These are phyloP conservation scores for Tricholoma furcatifolium DNA, from an alignment of 768 basidiomycete genomes.

Conservation along the genomic window DNA sequence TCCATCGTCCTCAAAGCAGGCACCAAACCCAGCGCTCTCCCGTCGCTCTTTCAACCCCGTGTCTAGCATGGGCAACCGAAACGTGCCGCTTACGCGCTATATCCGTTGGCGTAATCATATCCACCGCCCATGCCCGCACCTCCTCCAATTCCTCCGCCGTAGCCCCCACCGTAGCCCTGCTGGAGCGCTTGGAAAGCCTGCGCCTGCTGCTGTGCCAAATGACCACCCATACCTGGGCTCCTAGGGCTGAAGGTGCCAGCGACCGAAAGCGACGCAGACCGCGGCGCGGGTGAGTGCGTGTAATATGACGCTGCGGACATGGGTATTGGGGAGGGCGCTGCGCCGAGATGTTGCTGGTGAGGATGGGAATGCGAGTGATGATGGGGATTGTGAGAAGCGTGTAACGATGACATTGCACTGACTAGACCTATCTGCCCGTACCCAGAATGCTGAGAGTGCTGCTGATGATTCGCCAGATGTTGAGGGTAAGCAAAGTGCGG, in stretches of 20 bases:
- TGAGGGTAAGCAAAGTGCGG: constrained; percentile 11
- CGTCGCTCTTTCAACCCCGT: too few relatives aligned
- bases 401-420: background rate
- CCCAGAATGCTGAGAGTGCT: background rate
- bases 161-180: background rate
- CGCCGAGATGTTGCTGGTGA: background rate
- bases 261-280: background rate
- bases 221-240: constrained; percentile 2
- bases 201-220: constrained; percentile 20
- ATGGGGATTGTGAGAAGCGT: background rate
- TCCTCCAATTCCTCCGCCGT: background rate
- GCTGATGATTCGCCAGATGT: constrained; percentile 25
- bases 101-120: background rate
- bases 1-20: too few relatives aligned
- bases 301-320: background rate
- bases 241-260: constrained; percentile 13
- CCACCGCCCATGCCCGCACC: background rate
- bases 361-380: background rate
- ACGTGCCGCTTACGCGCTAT: constrained; percentile 1
- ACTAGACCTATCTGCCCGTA: background rate
- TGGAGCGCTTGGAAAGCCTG: constrained; percentile 10
- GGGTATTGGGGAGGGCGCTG: constrained; percentile 8
- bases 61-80: too few relatives aligned
- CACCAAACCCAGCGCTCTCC: too few relatives aligned
- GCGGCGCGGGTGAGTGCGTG: background rate